A percentile compares a stretch with the other conserved stretches of the same genome.
Conservation (phyloP, 805 yeast genomes). For the Lipomyces yamadae region DNA sequence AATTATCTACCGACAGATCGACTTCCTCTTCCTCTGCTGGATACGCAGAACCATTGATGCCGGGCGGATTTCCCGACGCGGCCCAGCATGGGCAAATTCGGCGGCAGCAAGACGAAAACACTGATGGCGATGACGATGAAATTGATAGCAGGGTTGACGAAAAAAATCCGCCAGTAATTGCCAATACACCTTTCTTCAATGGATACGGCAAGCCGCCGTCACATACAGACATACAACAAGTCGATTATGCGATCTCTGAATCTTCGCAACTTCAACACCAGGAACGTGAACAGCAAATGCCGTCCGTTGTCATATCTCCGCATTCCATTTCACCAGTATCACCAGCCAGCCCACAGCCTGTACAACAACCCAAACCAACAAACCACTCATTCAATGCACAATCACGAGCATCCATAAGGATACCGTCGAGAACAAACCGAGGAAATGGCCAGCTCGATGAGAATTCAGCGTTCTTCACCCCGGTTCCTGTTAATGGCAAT, state of each 20-base stretch:
- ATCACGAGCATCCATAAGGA: conserved; percentile 3
- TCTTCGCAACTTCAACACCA: not conserved
- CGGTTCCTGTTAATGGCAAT: conserved; percentile 62
- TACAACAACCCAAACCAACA: conserved; percentile 14
- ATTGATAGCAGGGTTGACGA: conserved; percentile 7
- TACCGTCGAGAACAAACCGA: conserved; percentile 11
- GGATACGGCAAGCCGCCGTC: not conserved
- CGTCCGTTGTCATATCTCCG: conserved; percentile 5
- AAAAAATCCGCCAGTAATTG: not conserved
- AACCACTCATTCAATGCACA: conserved; percentile 11
- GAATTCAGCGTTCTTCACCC: conserved; percentile 30
- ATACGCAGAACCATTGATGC: conserved; percentile 11
- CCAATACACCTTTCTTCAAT: not conserved
- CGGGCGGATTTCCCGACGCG: conserved; percentile 20
- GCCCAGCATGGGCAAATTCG: conserved; percentile 4
- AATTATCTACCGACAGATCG: conserved; percentile 7
- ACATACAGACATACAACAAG: not conserved
- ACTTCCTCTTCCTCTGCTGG: conserved; percentile 10
- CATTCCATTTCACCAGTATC: not conserved
- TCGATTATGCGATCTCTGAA: not conserved
- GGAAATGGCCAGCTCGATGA: not conserved
- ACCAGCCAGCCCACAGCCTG: conserved; percentile 12
- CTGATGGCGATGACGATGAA: not conserved
- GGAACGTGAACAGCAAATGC: not conserved
- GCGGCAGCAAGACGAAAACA: not conserved